Conservation (phyloP, 2,329 filamentous ascomycete species). For the Paracamarosporium sp. region DNA sequence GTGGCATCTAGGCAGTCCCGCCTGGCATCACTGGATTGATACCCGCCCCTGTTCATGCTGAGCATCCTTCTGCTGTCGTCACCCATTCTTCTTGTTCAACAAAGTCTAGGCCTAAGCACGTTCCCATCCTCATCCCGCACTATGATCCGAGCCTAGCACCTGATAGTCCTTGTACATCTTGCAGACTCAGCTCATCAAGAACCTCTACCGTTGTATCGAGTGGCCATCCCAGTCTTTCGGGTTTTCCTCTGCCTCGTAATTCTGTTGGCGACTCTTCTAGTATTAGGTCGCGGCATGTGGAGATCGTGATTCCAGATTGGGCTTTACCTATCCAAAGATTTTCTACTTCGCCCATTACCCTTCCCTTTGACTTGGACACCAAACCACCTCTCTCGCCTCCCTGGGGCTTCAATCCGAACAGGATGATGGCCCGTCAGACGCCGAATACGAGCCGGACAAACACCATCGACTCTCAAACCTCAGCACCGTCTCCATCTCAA, state of each 20-base stretch:
- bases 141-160: slow-evolving; percentile 49
- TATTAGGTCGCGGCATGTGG: slow-evolving; percentile 54
- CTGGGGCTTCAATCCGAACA: slow-evolving; percentile 37
- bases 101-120: slow-evolving; percentile 51
- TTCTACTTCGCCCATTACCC: slow-evolving; percentile 40
- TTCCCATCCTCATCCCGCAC: slow-evolving; percentile 52
- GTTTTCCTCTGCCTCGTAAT: slow-evolving; percentile 36
- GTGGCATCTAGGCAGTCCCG: neutral
- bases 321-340: slow-evolving; percentile 50
- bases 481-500: slow-evolving; percentile 52
- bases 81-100: slow-evolving; percentile 30
- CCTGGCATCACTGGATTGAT: neutral
- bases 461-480: slow-evolving; percentile 56
- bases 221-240: slow-evolving; percentile 35
- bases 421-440: slow-evolving; percentile 50
- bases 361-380: slow-evolving; percentile 27
- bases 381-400: slow-evolving; percentile 26
- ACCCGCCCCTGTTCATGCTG: slow-evolving; percentile 21
- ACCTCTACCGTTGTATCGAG: slow-evolving; percentile 40
- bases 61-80: slow-evolving; percentile 24
- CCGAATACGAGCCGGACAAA: slow-evolving; percentile 53
- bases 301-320: slow-evolving; percentile 56
- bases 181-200: slow-evolving; percentile 39
- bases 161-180: slow-evolving; percentile 43
- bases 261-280: slow-evolving; percentile 38